These are phyloP conservation scores for Isabelozyma rhagii DNA, from an alignment of 805 yeast species.

Conservation along the genomic window DNA sequence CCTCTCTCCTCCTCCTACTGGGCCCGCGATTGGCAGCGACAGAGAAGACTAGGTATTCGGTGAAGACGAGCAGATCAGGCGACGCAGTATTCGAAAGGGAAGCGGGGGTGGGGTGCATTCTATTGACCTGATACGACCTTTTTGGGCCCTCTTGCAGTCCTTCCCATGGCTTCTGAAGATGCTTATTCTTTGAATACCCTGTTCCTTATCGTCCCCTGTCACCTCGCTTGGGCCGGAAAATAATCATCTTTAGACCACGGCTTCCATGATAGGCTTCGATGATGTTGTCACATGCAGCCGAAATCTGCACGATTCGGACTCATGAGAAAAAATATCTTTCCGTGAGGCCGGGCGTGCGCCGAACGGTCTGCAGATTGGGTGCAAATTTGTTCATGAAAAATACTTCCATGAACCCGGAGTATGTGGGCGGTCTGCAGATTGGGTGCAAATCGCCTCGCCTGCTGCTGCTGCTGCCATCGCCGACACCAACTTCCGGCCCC, in stretches of 20 bases:
- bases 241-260: background rate
- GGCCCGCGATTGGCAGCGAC: too few relatives aligned
- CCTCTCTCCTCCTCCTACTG: too few relatives aligned
- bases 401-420: constrained; percentile 16
- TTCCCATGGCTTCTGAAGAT: too few relatives aligned
- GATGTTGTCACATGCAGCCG: background rate
- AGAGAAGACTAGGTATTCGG: too few relatives aligned
- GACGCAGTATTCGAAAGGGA: too few relatives aligned
- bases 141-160: too few relatives aligned
- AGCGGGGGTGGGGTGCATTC: too few relatives aligned
- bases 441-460: background rate
- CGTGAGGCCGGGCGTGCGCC: constrained; percentile 12
- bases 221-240: too few relatives aligned
- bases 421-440: constrained; percentile 3
- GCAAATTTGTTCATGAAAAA: background rate
- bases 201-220: too few relatives aligned
- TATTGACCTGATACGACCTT: too few relatives aligned
- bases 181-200: too few relatives aligned
- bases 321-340: constrained; percentile 2
- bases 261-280: background rate
- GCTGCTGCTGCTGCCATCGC: background rate
- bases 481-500: constrained; percentile 8
- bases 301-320: background rate
- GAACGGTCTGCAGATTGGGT: constrained; percentile 3
- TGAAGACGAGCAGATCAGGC: too few relatives aligned